Base-by-base conservation (phyloP, 768 basidiomycete genomes). In the Sarcodon sp. region DNA sequence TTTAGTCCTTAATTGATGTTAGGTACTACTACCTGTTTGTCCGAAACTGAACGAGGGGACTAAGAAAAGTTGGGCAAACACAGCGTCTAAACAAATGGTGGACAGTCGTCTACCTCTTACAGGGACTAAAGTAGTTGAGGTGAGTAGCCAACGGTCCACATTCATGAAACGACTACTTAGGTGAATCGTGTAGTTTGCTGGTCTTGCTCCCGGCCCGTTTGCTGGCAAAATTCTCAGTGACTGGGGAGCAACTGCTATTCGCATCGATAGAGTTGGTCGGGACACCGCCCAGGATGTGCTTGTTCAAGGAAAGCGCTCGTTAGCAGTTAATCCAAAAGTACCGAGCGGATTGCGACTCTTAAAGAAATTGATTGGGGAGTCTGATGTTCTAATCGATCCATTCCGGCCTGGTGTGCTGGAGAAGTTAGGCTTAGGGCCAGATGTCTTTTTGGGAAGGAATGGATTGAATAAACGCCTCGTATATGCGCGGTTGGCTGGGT, bases 381-480 rank as follows among this genome's bases (percentile, higher is more conserved):
- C 85, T n/a, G 87, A 91, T 61, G 72, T 90, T 12, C 65, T 90
- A 41, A 85, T 91, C 55, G 87, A 91, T 58, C 79, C 88, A 1
- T 91, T 84, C 61, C 69, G 87, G 43, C 86, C 87, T 45, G 88
- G 87, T 1, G 85, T 89, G 2, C 69, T 90, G 65, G 87, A 91
- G 57, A 72, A 74, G 50, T 66, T 88, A 32, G 83, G 82, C 2
- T 66, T 91, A 13, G 87, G 84, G 9, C 88, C 87, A 0, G 76
- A 83, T 4, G 69, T 81, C 3, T 87, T 89, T 56, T 64, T 87
- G 13, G 77, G 79, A 44, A 55, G 54, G 18, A 64, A 66, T 44
- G 81, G 79, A 3, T 46, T 77, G 47, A 89, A 90, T 53, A 67
- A 73, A 55, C 71, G 63, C 54, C 63, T 89, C 1, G 68, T 90